phyloP scores from a whole-genome alignment of 2,329 filamentous ascomycete genomes.

The Chaetomium sp. region DNA sequence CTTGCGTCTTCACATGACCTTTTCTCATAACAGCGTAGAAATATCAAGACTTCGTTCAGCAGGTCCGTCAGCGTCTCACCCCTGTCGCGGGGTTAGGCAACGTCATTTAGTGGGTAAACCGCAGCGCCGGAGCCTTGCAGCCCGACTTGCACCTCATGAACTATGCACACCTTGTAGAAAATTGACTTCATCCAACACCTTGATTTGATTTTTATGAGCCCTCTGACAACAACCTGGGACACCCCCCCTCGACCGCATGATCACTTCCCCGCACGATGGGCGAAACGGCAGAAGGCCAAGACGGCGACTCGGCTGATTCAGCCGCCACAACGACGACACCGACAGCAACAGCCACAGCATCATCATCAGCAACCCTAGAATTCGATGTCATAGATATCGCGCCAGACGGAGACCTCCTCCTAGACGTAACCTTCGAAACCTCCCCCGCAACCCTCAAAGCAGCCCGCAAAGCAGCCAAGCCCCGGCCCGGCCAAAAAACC shows the following conservation, averaged over 20 bases:
- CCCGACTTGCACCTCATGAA: background rate
- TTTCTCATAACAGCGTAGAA: no score
- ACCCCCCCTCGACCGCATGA: conserved; percentile 2
- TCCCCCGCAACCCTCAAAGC: conserved; percentile 44
- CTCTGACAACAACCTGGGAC: no score
- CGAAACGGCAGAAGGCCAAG: conserved; percentile 19
- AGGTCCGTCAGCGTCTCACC: no score
- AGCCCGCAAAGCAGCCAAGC: conserved; percentile 35
- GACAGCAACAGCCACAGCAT: no score
- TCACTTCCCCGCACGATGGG: conserved; percentile 15
- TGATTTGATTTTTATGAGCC: no score
- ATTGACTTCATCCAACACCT: no score
- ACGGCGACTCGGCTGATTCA: conserved; percentile 13
- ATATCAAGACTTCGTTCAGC: no score
- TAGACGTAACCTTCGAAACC: conserved; percentile 60
- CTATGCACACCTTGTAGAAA: background rate
- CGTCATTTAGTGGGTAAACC: background rate
- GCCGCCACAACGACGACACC: background rate
- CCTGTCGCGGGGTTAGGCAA: background rate
- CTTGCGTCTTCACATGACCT: no score
- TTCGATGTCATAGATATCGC: conserved; percentile 45
- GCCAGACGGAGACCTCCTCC: conserved; percentile 55
- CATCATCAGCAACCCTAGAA: background rate
- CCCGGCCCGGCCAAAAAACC: conserved; percentile 20
- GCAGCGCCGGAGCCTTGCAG: background rate